Percentiles rank a stretch among this genome's conserved stretches.
Conservation (phyloP, 2,329 filamentous ascomycete species). For the Colletotrichum orbiculare region DNA sequence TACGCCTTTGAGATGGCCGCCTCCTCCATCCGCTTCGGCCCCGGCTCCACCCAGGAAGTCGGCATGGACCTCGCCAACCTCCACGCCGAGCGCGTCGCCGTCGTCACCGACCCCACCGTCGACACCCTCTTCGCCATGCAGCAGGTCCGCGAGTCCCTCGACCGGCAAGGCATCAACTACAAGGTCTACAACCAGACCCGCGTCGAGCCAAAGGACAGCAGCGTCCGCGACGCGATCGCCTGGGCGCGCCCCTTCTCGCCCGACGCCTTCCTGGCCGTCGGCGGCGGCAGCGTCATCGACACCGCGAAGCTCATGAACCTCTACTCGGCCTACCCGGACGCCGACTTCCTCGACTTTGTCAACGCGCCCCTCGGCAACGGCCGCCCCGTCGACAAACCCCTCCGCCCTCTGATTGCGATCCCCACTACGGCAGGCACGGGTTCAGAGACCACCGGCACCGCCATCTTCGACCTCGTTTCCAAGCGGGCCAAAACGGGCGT, state of each 20-base stretch:
- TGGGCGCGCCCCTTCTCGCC: constrained; percentile 84
- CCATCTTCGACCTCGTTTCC: constrained; percentile 94
- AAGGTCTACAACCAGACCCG: constrained; percentile 83
- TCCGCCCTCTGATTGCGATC: constrained; percentile 83
- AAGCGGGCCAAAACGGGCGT: constrained; percentile 95
- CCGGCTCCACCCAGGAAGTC: constrained; percentile 92
- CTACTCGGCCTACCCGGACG: constrained; percentile 89
- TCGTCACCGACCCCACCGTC: constrained; percentile 90
- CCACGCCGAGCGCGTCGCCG: constrained; percentile 85
- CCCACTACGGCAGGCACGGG: constrained; percentile 88
- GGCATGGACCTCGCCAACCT: constrained; percentile 98
- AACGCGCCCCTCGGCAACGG: constrained; percentile 94
- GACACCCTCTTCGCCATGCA: constrained; percentile 87
- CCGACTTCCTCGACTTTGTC: constrained; percentile 96
- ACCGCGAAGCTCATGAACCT: constrained; percentile 99
- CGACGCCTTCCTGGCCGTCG: constrained; percentile 93
- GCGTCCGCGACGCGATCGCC: constrained; percentile 88
- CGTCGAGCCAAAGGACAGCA: constrained; percentile 95
- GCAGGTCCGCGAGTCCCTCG: constrained; percentile 85
- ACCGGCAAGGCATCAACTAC: constrained; percentile 81
- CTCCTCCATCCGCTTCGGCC: constrained; percentile 92
- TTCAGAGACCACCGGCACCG: constrained; percentile 95
- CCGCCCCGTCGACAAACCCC: constrained; percentile 75
- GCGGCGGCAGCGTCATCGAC: constrained; percentile 94
- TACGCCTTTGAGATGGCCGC: constrained; percentile 99